A percentile compares a stretch with the other conserved stretches of the same genome.
phyloP scores from a whole-genome alignment of 768 basidiomycete species.

The Lactifluus rugatus region DNA sequence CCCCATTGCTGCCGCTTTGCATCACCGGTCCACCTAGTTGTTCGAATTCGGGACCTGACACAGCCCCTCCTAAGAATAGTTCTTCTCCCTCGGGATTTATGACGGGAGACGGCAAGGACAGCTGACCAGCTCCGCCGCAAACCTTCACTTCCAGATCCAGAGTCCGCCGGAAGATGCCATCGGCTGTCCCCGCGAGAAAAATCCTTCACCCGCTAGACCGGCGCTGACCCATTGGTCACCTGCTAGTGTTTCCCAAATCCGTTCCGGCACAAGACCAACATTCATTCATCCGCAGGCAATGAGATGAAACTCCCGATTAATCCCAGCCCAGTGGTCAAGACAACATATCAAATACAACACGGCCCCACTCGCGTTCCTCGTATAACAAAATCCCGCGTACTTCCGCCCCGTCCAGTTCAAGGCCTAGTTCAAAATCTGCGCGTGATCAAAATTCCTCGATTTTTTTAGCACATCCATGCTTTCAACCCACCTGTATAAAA shows the following conservation, averaged over 20 bases:
- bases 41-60: background rate
- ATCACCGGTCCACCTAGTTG: background rate
- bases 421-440: slow-evolving; percentile 72
- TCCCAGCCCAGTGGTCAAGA: slow-evolving; percentile 21
- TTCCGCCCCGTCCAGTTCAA: slow-evolving; percentile 80
- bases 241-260: background rate
- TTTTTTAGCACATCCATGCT: background rate
- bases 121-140: background rate
- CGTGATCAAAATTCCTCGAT: background rate
- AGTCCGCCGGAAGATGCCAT: background rate
- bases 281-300: background rate
- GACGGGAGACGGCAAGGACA: too few relatives aligned
- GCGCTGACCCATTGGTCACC: background rate
- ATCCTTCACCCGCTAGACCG: background rate
- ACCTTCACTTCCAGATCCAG: background rate
- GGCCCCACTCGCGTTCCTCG: slow-evolving; percentile 73
- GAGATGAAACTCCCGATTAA: slow-evolving; percentile 1
- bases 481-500: slow-evolving; percentile 64
- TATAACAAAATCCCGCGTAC: slow-evolving; percentile 73
- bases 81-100: background rate
- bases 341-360: slow-evolving; percentile 52
- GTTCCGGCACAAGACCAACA: background rate
- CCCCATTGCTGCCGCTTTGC: background rate
- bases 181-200: background rate
- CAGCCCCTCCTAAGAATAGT: background rate